Evolutionary conservation across 805 yeast genomes (phyloP).

Genomic region (Starmerella ratchasimensis): DNA sequence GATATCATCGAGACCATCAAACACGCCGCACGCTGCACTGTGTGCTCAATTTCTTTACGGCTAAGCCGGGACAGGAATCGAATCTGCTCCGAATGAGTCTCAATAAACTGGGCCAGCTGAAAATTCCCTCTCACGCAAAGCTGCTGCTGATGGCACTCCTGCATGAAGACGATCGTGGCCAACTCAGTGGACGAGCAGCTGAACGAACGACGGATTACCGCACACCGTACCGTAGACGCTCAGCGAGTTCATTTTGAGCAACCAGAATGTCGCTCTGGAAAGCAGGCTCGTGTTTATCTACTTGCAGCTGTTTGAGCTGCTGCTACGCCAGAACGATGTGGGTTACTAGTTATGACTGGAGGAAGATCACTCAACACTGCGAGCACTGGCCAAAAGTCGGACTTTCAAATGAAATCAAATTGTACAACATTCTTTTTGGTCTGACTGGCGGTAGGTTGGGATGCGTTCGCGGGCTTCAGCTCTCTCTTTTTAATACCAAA

Average conservation of each 20-base stretch:
- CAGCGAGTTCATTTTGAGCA: slow-evolving; percentile 81
- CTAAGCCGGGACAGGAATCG: slow-evolving; percentile 94
- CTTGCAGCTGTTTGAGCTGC: slow-evolving; percentile 71
- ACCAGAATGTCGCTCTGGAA: slow-evolving; percentile 66
- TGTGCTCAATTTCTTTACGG: slow-evolving; percentile 62
- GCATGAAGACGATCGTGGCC: slow-evolving; percentile 73
- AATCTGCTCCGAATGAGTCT: slow-evolving; percentile 79
- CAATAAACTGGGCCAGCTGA: slow-evolving; percentile 85
- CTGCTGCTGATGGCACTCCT: slow-evolving; percentile 77
- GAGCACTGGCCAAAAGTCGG: no score
- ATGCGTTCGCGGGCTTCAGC: no score
- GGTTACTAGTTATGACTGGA: no score
- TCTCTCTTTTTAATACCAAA: no score
- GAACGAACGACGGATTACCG: slow-evolving; percentile 66
- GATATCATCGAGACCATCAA: slow-evolving; percentile 85
- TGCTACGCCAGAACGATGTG: slow-evolving; percentile 36
- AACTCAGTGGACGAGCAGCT: slow-evolving; percentile 71
- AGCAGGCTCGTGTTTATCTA: slow-evolving; percentile 72
- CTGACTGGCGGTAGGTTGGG: no score
- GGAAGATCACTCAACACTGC: no score
- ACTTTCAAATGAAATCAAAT: no score
- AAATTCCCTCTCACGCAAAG: slow-evolving; percentile 80
- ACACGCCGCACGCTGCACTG: slow-evolving; percentile 59
- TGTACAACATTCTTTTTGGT: no score
- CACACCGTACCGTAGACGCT: slow-evolving; percentile 77